Percentiles rank a stretch among this genome's conserved stretches.
Conservation (phyloP, 257 asterid species). For the Salvia hispanica region DNA sequence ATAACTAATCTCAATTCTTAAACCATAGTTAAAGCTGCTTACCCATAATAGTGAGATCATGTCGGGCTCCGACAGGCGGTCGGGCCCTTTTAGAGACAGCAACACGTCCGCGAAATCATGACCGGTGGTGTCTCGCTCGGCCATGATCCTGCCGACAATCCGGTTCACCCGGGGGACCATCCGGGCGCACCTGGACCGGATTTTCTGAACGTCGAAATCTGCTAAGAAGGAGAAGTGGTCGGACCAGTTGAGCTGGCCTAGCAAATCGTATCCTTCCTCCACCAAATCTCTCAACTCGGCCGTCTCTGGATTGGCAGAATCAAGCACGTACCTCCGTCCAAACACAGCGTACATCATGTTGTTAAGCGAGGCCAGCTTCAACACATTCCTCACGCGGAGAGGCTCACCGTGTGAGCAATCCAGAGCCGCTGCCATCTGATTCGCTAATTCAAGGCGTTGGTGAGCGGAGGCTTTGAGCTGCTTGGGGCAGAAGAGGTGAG, state of each 20-base stretch:
- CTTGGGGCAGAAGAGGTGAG: constrained; percentile 70
- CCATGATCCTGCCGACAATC: constrained; percentile 54
- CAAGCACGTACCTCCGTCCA: constrained; percentile 47
- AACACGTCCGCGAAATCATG: constrained; percentile 67
- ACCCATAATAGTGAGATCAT: constrained; percentile 92
- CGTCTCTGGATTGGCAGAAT: constrained; percentile 32
- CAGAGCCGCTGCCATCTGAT: constrained; percentile 42
- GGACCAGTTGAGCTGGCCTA: constrained; percentile 72
- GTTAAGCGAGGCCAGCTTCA: constrained; percentile 63
- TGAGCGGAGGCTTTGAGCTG: constrained; percentile 55
- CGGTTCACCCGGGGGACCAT: constrained; percentile 70
- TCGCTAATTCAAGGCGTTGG: constrained; percentile 50
- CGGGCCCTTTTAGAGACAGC: constrained; percentile 57
- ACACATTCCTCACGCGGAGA: constrained; percentile 54
- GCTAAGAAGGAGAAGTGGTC: constrained; percentile 67
- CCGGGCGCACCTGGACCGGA: constrained; percentile 58
- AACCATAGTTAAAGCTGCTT: constrained; percentile 13
- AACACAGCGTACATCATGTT: constrained; percentile 80
- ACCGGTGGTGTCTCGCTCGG: constrained; percentile 39
- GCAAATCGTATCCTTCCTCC: constrained; percentile 62
- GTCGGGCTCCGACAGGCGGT: constrained; percentile 67
- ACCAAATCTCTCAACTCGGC: constrained; percentile 56
- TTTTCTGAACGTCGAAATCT: constrained; percentile 62
- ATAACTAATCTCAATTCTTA: neutral
- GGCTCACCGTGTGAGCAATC: neutral